phyloP scores from a whole-genome alignment of 1,284 basidiomycete genomes.

The Ustilago trichophora region DNA sequence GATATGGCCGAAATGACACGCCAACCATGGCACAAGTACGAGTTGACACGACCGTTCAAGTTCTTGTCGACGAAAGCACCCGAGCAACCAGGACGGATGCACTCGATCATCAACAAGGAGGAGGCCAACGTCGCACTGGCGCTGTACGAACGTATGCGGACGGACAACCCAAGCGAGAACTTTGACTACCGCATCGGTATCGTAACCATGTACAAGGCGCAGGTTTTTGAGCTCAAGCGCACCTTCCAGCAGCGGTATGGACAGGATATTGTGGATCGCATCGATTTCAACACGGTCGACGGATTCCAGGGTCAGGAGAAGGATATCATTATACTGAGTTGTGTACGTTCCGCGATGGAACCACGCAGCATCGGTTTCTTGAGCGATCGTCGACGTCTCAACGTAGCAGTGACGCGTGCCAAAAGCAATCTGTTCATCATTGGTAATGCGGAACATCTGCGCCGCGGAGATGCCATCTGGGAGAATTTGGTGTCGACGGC shows the following conservation, averaged over 20 bases:
- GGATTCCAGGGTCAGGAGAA: conserved; percentile 99
- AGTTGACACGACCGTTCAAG: conserved; percentile 84
- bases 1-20: conserved; percentile 84
- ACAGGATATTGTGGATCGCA: conserved; percentile 72
- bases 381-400: conserved; percentile 68
- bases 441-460: conserved; percentile 84
- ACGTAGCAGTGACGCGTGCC: conserved; percentile 95
- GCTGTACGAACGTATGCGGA: conserved; percentile 78
- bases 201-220: conserved; percentile 94
- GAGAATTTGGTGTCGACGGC: conserved; percentile 47
- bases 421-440: conserved; percentile 93
- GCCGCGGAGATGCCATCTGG: conserved; percentile 73
- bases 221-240: conserved; percentile 80
- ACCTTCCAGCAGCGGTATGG: conserved; percentile 81
- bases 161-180: conserved; percentile 71
- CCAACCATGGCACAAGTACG: conserved; percentile 83
- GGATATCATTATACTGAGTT: conserved; percentile 98
- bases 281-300: conserved; percentile 98
- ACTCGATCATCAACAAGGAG: conserved; percentile 80
- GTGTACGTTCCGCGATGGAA: conserved; percentile 80
- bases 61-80: conserved; percentile 75
- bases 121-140: conserved; percentile 83
- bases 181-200: conserved; percentile 85
- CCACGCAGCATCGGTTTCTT: conserved; percentile 77
- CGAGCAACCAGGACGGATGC: conserved; percentile 71